Evolutionary conservation across 176 grass and related monocot species (phyloP), one percentile per base, ranked within the genome.

Genomic region (Urochloa ruziziensis): DNA sequence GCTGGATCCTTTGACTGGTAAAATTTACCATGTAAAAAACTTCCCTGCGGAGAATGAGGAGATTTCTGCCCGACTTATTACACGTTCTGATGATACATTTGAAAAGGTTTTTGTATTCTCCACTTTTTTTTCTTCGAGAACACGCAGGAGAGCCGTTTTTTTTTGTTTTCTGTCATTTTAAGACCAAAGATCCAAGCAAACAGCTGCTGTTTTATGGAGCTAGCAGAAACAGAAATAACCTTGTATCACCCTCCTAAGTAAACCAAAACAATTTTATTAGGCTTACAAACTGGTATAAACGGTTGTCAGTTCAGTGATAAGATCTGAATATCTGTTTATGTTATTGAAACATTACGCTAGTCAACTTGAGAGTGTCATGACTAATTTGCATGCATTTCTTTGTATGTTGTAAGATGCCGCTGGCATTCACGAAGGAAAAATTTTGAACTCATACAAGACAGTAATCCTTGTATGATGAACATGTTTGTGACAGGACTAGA

Each of bases 11-110:
- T 69, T 86, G 48, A 93, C 92, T 23, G 88, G 90, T 40, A 98
- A 98, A 89, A 94, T 98, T 94, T 98, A 98, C 61, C 95, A 98
- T 78, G 56, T 94, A 49, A 97, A 86, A 75, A 94, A 89, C 71
- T 93, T 82, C 10, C 90, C 90, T 48, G 92, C 92, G 2, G 88
- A 94, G 87, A 91, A 84, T 79, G 88, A 98, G 75, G 92, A 97
- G 74, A 88, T 98, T 84, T 84, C 88, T 74, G 54, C 74, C 79
- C 89, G 95, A 36, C 89, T 98, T 75, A 80, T 86, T 82, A 84
- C 88, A 40, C 90, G 95, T 29, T 91, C 88, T 51, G 95, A 98
- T 24, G 95, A 98, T 81, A 94, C 88, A 24, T 83, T 84, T 77
- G 92, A 90, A 67, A 98, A 94, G 92, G 95, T 94, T 78, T 19